Conservation (phyloP, 345 rosid genomes). For the Raphanus raphanistrum region DNA sequence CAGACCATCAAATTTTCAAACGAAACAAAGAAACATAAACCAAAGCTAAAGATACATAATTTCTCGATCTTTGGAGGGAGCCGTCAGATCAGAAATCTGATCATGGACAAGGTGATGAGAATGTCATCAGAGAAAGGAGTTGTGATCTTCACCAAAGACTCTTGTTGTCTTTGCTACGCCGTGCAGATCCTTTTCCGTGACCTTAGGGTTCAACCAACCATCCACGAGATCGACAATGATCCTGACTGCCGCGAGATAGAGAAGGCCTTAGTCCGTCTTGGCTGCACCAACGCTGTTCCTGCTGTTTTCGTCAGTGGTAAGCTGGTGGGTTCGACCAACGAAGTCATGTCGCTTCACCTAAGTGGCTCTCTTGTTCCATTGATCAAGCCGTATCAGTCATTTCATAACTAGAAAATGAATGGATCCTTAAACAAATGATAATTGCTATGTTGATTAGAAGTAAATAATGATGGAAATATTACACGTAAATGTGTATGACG, state of each 20-base stretch:
- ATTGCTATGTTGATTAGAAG: not conserved
- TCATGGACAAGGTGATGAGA: conserved; percentile 66
- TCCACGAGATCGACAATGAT: conserved; percentile 73
- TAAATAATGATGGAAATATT: conserved; percentile 26
- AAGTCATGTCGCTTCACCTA: conserved; percentile 81
- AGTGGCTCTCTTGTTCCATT: conserved; percentile 61
- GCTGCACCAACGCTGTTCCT: conserved; percentile 63
- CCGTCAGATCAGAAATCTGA: conserved; percentile 16
- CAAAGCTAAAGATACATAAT: not conserved
- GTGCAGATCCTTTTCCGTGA: conserved; percentile 69
- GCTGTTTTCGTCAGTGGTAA: conserved; percentile 80
- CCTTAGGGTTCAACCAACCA: conserved; percentile 60
- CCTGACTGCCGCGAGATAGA: conserved; percentile 75
- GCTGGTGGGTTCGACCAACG: conserved; percentile 75
- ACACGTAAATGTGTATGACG: conserved; percentile 38
- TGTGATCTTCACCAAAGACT: conserved; percentile 75
- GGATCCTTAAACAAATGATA: not conserved
- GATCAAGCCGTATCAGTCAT: conserved; percentile 63
- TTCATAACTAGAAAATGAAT: conserved; percentile 31
- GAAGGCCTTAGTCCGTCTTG: conserved; percentile 67
- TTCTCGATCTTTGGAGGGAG: not conserved
- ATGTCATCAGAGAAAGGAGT: conserved; percentile 69
- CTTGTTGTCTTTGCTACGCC: conserved; percentile 77
- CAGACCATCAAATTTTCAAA: not conserved
- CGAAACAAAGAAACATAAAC: not conserved